Evolutionary conservation across 805 yeast species (phyloP).

Genomic region (Metschnikowia bowlesiae): DNA sequence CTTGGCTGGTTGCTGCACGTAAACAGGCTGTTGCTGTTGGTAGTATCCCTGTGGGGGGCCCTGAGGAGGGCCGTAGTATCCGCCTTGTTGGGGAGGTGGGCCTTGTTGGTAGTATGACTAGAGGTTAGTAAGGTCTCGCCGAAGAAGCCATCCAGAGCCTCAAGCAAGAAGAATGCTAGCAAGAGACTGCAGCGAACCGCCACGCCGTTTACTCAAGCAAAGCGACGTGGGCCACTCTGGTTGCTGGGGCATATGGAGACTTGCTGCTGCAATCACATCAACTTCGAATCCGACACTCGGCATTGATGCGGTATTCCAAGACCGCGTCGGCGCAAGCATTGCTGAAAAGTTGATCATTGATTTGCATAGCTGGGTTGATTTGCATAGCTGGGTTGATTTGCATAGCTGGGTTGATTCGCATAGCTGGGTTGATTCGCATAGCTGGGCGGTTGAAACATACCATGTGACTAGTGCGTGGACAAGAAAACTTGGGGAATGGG

Average conservation of each 20-base stretch:
- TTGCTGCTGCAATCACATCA: no score
- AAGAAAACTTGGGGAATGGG: neutral
- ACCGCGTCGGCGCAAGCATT: neutral
- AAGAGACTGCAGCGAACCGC: no score
- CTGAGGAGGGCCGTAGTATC: constrained; percentile 20
- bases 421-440: neutral
- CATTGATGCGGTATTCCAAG: no score
- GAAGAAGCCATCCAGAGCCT: neutral
- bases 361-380: neutral
- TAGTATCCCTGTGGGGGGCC: constrained; percentile 27
- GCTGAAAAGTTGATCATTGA: neutral
- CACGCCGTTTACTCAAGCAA: no score
- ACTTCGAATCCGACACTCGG: no score
- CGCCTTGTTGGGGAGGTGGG: constrained; percentile 10
- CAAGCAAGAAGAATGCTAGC: no score
- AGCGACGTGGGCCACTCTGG: no score
- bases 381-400: neutral
- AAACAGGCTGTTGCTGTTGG: constrained; percentile 33
- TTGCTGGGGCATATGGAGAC: no score
- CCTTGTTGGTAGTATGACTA: constrained; percentile 13
- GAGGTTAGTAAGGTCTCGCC: constrained; percentile 5
- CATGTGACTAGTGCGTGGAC: neutral
- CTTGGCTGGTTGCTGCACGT: constrained; percentile 26
- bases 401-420: neutral
- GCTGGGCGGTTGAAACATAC: neutral